Base-by-base conservation (phyloP, 129 eudicot species). In the Lactuca sativa region DNA sequence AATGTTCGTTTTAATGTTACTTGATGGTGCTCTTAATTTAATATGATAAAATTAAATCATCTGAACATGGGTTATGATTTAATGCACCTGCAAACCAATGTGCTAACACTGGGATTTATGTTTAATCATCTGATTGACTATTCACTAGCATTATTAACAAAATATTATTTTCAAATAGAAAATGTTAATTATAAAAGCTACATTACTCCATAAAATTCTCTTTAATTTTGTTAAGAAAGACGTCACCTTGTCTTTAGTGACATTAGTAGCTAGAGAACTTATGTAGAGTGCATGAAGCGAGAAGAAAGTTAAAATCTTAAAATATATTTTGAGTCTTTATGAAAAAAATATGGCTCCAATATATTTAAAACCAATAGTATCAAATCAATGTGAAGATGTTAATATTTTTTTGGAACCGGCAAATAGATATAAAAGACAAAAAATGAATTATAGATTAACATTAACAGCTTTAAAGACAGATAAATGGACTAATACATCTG, bases 61-160 rank as follows among this genome's bases (percentile, higher is more conserved):
- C 36, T 59, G 76, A 60, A 59, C 68, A 33, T 71, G 76, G 68
- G 59, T 11, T 58, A 71, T 59, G 67, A 44, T 15, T 71, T 21
- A 59, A 71, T 31, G 76, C 76, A 71, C 67, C 53, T 43, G 37
- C 67, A 32, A 34, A 7, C 56, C 41, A 71, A 71, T 59, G 68
- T 59, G 67, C 43, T 56, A 44, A 71, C 57, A 18, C 13, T 51
- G 3, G 16, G 21, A 60, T 12, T n/a, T 25, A 33, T 56, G 64
- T 54, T 56, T 56, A 70, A 33, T n/a, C 64, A 71, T 56, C 4
- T 38, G 25, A 11, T 17, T 13, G 9, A 53, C 16, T 32, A 66
- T n/a, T 51, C 44, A 51, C 0, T 51, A 51, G 9, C 48, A 66
- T 32, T 49, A 32, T 36, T 51, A 7, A 13, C n/a, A 17, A n/a